phyloP scores from a whole-genome alignment of 148 eudicot species.

The Linanthus parryae region DNA sequence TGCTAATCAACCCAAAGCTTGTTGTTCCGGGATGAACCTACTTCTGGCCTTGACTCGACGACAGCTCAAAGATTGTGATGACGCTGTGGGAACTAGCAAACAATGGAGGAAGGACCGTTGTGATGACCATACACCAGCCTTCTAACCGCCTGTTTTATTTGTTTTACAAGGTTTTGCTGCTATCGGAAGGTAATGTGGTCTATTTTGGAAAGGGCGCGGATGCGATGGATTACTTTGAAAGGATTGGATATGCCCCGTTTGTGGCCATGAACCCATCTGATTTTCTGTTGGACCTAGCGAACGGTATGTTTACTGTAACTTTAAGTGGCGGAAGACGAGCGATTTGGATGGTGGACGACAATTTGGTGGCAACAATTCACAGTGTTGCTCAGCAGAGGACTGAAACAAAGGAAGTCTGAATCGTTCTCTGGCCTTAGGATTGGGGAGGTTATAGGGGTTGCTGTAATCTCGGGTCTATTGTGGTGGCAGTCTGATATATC shows the following conservation, averaged over 20 bases:
- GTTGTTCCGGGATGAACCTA: constrained; percentile 67
- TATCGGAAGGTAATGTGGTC: constrained; percentile 54
- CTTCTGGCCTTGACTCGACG: constrained; percentile 74
- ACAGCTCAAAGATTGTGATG: constrained; percentile 64
- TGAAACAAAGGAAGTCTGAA: constrained; percentile 57
- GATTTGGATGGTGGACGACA: constrained; percentile 34
- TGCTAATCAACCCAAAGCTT: constrained; percentile 66
- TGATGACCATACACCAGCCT: constrained; percentile 77
- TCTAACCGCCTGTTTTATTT: constrained; percentile 60
- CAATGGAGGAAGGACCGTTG: constrained; percentile 54
- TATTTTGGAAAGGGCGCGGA: constrained; percentile 52
- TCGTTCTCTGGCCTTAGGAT: constrained; percentile 42
- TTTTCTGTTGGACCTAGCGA: constrained; percentile 70
- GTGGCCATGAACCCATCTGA: constrained; percentile 82
- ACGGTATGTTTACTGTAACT: constrained; percentile 50
- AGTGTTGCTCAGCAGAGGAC: constrained; percentile 44
- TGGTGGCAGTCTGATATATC: constrained; percentile 56
- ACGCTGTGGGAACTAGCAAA: constrained; percentile 40
- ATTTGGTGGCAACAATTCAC: constrained; percentile 65
- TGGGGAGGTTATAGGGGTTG: constrained; percentile 29
- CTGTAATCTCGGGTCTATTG: constrained; percentile 42
- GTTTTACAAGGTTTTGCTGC: constrained; percentile 61
- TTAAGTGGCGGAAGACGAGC: constrained; percentile 3
- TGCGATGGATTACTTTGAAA: constrained; percentile 50
- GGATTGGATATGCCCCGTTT: constrained; percentile 44